Evolutionary conservation across 139 green algal genomes (phyloP).

Genomic region (Parachlorella kessleri): DNA sequence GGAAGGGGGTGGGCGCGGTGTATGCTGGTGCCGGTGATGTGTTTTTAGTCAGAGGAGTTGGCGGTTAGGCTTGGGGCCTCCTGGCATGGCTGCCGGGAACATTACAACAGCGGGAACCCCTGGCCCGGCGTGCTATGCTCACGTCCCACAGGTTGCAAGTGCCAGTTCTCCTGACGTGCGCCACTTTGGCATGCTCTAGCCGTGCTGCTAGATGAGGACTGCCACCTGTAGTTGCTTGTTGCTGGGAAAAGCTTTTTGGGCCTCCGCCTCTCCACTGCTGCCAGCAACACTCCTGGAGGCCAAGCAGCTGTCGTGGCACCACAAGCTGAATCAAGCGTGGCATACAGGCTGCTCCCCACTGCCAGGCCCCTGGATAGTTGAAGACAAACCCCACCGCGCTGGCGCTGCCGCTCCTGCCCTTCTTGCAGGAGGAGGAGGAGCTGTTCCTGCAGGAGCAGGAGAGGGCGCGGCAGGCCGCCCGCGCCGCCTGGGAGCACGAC

Average conservation of each 20-base stretch:
- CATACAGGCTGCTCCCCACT: no score
- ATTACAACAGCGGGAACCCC: no score
- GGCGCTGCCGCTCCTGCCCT: neutral
- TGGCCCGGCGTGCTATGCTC: no score
- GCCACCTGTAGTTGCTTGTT: neutral
- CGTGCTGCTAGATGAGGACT: no score
- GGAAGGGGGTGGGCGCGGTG: neutral
- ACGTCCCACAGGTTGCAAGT: no score
- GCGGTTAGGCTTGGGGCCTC: no score
- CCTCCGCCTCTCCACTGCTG: neutral
- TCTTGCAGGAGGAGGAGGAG: conserved; percentile 64
- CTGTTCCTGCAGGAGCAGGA: conserved; percentile 51
- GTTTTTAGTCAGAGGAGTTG: no score
- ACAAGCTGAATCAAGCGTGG: neutral
- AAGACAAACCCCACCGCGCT: neutral
- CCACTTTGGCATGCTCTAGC: no score
- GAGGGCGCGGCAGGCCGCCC: conserved; percentile 51
- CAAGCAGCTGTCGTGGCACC: no score
- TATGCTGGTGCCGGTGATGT: neutral
- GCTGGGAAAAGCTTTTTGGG: neutral
- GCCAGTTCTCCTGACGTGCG: no score
- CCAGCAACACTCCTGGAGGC: no score
- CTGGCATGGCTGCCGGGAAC: no score
- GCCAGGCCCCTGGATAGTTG: neutral
- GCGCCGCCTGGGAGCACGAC: conserved; percentile 83